A percentile compares a stretch with the other conserved stretches of the same genome.
These are phyloP conservation scores for Rossbeevera mucosa DNA, from an alignment of 768 basidiomycete genomes.

Conservation along the genomic window DNA sequence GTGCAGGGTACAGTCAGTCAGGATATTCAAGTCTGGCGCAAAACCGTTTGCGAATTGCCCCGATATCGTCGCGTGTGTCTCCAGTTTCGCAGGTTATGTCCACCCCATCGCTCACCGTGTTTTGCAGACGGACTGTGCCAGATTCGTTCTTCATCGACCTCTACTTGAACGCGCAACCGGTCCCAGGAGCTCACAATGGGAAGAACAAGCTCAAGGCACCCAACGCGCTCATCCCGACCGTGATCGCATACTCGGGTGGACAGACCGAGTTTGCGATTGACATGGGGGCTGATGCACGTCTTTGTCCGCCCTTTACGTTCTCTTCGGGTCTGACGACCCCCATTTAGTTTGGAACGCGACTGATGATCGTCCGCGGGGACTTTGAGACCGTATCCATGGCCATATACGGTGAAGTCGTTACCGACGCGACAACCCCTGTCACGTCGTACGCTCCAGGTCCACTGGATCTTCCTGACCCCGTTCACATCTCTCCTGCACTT, in stretches of 20 bases:
- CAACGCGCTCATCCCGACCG: constrained; percentile 69
- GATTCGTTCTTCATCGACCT: constrained; percentile 69
- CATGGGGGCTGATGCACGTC: constrained; percentile 63
- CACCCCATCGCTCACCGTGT: neutral
- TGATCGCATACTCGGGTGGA: constrained; percentile 67
- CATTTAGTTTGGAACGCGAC: constrained; percentile 61
- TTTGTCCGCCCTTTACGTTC: neutral
- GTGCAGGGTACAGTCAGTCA: constrained; percentile 61
- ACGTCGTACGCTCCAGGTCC: constrained; percentile 40
- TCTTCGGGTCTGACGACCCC: constrained; percentile 2
- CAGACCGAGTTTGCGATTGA: constrained; percentile 62
- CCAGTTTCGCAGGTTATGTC: neutral
- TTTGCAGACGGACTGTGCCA: constrained; percentile 60
- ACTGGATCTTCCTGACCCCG: constrained; percentile 33
- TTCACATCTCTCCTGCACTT: constrained; percentile 45
- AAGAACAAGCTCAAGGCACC: constrained; percentile 60
- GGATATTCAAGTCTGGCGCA: constrained; percentile 63
- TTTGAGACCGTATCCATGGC: constrained; percentile 56
- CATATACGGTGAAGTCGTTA: constrained; percentile 50
- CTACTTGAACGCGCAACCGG: constrained; percentile 67
- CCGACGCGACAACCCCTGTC: constrained; percentile 37
- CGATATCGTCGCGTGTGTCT: constrained; percentile 58
- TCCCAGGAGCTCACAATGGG: constrained; percentile 36
- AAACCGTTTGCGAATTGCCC: constrained; percentile 58
- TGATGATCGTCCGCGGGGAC: constrained; percentile 77